These are phyloP conservation scores for Rhododendron molle DNA, from an alignment of 148 eudicot genomes.

Conservation along the genomic window DNA sequence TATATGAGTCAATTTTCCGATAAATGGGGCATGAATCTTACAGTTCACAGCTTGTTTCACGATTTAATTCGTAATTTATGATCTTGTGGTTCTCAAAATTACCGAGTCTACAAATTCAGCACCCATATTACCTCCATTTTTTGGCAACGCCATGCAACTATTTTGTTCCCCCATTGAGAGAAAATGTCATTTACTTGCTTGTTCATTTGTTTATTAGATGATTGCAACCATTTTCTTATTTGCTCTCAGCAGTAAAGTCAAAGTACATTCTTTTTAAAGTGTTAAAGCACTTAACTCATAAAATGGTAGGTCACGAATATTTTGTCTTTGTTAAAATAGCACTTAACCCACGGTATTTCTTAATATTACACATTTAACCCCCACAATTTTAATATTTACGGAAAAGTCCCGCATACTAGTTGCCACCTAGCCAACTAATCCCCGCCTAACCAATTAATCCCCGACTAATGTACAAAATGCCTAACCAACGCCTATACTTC, in stretches of 20 bases:
- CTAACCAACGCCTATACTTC: background rate
- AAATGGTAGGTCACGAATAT: background rate
- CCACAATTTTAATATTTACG: background rate
- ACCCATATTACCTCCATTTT: background rate
- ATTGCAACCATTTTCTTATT: background rate
- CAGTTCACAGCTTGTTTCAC: background rate
- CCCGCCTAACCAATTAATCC: background rate
- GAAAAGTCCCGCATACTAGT: background rate
- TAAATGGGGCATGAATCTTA: background rate
- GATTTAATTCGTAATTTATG: background rate
- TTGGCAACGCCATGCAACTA: background rate
- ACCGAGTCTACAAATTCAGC: background rate
- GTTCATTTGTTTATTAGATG: background rate
- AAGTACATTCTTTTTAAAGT: background rate
- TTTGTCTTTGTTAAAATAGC: background rate
- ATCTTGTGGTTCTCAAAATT: background rate
- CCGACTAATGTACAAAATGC: background rate
- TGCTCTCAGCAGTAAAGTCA: background rate
- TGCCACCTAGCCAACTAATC: background rate
- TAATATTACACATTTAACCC: background rate
- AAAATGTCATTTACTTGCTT: background rate
- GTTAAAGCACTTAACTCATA: background rate
- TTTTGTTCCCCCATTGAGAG: background rate
- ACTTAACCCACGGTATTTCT: background rate
- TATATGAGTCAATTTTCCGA: background rate